Evolutionary conservation across 1,139 yeast genomes (phyloP).

Genomic region (Hyphopichia wangnamkhiaoensis): DNA sequence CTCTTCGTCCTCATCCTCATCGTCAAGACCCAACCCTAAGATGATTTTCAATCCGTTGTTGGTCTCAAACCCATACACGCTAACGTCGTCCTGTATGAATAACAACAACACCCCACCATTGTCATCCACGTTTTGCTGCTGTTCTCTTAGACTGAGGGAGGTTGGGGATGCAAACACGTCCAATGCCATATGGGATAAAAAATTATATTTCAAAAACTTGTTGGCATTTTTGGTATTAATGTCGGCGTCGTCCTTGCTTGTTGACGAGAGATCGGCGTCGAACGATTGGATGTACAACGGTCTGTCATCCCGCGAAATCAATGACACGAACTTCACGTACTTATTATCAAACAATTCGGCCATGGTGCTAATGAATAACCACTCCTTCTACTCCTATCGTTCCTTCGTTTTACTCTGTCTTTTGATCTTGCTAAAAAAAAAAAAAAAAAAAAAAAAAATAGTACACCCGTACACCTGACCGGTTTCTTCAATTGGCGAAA

Average conservation of each 20-base stretch:
- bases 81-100: slow-evolving; percentile 61
- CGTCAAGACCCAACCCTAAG: slow-evolving; percentile 43
- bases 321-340: slow-evolving; percentile 45
- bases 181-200: slow-evolving; percentile 65
- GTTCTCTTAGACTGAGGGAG: slow-evolving; percentile 40
- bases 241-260: slow-evolving; percentile 4
- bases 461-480: background rate
- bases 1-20: slow-evolving; percentile 5
- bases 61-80: slow-evolving; percentile 63
- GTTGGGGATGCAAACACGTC: slow-evolving; percentile 61
- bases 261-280: slow-evolving; percentile 19
- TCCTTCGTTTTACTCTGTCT: too few species aligned
- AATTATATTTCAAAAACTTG: slow-evolving; percentile 57
- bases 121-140: slow-evolving; percentile 32
- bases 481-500: background rate
- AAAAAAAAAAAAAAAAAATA: too few species aligned
- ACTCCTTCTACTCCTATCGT: too few species aligned
- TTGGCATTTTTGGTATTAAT: slow-evolving; percentile 31
- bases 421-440: too few species aligned
- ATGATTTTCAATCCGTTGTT: slow-evolving; percentile 62
- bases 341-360: slow-evolving; percentile 7
- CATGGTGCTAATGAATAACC: too few species aligned
- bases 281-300: slow-evolving; percentile 64
- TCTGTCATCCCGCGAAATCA: slow-evolving; percentile 56
- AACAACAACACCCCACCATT: slow-evolving; percentile 40